Evolutionary conservation across 768 basidiomycete genomes (phyloP).

Genomic region (Russula lepida): DNA sequence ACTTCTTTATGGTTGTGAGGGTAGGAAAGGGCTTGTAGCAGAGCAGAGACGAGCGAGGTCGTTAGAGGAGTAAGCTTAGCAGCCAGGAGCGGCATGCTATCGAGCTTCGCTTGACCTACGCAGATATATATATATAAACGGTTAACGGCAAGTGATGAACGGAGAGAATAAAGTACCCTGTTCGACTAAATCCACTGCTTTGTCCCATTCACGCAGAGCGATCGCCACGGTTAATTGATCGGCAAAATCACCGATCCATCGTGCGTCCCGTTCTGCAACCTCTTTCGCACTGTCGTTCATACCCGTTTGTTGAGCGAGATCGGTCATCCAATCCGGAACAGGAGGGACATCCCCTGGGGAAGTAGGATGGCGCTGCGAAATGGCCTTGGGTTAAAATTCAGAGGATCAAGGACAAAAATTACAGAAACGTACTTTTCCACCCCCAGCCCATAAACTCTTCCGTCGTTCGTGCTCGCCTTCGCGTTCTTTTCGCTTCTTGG

Average conservation of each 20-base stretch:
- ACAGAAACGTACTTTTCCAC: constrained; percentile 33
- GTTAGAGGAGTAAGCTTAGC: constrained; percentile 59
- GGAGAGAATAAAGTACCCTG: constrained; percentile 45
- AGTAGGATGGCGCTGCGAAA: constrained; percentile 28
- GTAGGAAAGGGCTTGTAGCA: constrained; percentile 66
- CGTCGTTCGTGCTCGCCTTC: constrained; percentile 88
- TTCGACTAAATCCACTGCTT: constrained; percentile 78
- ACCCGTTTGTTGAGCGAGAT: constrained; percentile 52
- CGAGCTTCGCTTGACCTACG: constrained; percentile 53
- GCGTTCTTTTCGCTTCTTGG: constrained; percentile 85
- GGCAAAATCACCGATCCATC: constrained; percentile 86
- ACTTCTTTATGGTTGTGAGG: constrained; percentile 70
- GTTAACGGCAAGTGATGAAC: background rate
- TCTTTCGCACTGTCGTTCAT: constrained; percentile 53
- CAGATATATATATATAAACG: background rate
- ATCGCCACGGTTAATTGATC: constrained; percentile 90
- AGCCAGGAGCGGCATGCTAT: constrained; percentile 43
- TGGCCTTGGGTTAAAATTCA: background rate
- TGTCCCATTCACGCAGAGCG: constrained; percentile 80
- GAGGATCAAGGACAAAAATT: background rate
- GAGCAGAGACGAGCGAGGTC: constrained; percentile 56
- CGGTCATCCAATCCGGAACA: constrained; percentile 70
- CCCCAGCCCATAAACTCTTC: constrained; percentile 58
- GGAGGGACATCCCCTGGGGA: constrained; percentile 40
- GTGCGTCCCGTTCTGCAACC: constrained; percentile 69